Evolutionary conservation across 257 asterid genomes (phyloP).

Genomic region (Lycium barbarum): DNA sequence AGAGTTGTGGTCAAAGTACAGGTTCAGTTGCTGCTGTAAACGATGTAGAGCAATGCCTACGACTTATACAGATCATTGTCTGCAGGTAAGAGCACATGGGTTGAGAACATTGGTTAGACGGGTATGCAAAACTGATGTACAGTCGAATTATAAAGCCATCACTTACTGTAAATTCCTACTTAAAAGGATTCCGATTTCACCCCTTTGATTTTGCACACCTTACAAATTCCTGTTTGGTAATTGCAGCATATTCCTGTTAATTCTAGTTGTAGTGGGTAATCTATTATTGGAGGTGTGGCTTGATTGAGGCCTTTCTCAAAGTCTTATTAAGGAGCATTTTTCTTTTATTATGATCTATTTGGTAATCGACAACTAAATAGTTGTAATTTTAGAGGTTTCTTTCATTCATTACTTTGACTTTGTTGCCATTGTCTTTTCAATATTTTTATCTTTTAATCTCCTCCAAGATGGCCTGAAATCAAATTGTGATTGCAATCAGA

Average conservation of each 20-base stretch:
- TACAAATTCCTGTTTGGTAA: background rate
- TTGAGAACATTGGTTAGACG: background rate
- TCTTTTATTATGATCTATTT: background rate
- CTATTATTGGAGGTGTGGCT: background rate
- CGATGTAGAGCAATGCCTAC: slow-evolving; percentile 63
- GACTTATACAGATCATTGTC: slow-evolving; percentile 56
- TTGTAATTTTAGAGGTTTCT: background rate
- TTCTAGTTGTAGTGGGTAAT: background rate
- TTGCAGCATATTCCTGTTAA: background rate
- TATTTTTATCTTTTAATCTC: background rate
- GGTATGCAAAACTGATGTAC: background rate
- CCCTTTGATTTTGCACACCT: background rate
- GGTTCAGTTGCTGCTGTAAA: slow-evolving; percentile 63
- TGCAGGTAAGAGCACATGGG: slow-evolving; percentile 58
- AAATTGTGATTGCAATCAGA: slow-evolving; percentile 5
- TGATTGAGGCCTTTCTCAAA: background rate
- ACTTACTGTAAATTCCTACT: background rate
- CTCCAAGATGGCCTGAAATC: background rate
- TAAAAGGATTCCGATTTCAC: background rate
- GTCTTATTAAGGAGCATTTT: background rate
- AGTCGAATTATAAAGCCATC: background rate
- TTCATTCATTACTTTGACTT: background rate
- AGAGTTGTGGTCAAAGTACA: slow-evolving; percentile 65
- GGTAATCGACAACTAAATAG: background rate
- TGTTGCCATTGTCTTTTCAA: background rate